phyloP scores from a whole-genome alignment of 148 eudicot genomes.

The Camellia sinensis region DNA sequence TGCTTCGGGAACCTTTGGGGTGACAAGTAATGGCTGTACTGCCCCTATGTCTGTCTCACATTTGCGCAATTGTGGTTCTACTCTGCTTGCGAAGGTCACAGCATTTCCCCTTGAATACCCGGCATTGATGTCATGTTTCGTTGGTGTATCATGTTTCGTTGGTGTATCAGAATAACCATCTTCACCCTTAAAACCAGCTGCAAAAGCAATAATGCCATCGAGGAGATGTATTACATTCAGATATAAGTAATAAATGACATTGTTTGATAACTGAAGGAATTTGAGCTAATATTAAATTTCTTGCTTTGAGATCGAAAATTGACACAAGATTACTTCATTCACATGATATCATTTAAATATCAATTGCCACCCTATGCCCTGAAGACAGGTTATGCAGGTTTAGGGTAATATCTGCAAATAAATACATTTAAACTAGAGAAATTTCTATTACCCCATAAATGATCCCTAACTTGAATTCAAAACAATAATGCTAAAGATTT shows the following conservation, averaged over 20 bases:
- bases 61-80: constrained; percentile 12
- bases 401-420: neutral
- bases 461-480: too few species aligned
- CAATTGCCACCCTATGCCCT: neutral
- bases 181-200: constrained; percentile 5
- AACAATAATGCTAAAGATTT: neutral
- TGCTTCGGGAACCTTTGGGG: constrained; percentile 16
- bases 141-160: neutral
- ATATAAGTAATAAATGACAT: neutral
- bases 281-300: neutral
- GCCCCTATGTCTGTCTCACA: constrained; percentile 8
- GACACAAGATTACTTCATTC: neutral
- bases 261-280: too few species aligned
- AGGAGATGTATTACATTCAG: neutral
- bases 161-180: constrained; percentile 3
- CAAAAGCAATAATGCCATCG: neutral
- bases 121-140: neutral
- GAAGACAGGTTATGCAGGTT: neutral
- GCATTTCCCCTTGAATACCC: constrained; percentile 11
- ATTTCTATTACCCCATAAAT: too few species aligned
- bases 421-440: neutral
- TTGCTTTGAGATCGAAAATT: neutral
- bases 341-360: neutral
- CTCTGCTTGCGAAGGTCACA: neutral
- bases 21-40: constrained; percentile 2